phyloP scores from a whole-genome alignment of 192 early-diverging fungal genomes.

The Coemansia sp. region DNA sequence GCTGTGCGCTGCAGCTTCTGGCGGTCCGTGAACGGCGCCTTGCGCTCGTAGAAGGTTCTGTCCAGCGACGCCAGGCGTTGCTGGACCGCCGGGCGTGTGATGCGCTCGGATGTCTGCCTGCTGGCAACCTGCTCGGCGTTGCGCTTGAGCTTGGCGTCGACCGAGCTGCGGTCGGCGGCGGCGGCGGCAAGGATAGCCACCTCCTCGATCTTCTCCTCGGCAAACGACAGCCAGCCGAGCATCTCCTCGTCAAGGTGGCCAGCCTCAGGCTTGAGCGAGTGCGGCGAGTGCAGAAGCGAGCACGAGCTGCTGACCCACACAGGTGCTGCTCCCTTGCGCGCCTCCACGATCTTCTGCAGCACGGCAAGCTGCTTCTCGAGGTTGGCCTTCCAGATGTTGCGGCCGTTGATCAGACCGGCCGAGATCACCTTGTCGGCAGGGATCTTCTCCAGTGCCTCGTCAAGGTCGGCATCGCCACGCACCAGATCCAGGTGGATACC shows the following conservation, averaged over 20 bases:
- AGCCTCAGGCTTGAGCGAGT: conserved; percentile 75
- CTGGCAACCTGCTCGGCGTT: conserved; percentile 71
- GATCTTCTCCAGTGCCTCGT: conserved; percentile 64
- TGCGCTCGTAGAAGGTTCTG: conserved; percentile 72
- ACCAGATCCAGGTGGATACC: conserved; percentile 92
- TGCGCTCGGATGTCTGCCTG: conserved; percentile 75
- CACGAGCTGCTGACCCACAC: conserved; percentile 85
- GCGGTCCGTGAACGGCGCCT: conserved; percentile 71
- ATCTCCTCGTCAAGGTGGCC: conserved; percentile 77
- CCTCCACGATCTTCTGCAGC: conserved; percentile 64
- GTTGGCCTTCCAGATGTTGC: conserved; percentile 98
- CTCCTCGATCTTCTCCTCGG: conserved; percentile 90
- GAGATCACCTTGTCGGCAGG: conserved; percentile 72
- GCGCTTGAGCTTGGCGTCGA: conserved; percentile 65
- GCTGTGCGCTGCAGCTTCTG: conserved; percentile 70
- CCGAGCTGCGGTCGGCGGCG: conserved; percentile 52
- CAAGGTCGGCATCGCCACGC: conserved; percentile 77
- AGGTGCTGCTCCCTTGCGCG: conserved; percentile 58
- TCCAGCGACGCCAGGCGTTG: conserved; percentile 66
- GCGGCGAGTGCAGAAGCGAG: conserved; percentile 90
- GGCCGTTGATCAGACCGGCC: conserved; percentile 92
- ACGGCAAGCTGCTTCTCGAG: conserved; percentile 67
- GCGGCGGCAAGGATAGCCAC: conserved; percentile 68
- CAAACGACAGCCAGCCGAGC: conserved; percentile 90
- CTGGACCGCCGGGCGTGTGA: conserved; percentile 81